Conservation (phyloP, 148 eudicot species). For the Rhododendron molle region DNA sequence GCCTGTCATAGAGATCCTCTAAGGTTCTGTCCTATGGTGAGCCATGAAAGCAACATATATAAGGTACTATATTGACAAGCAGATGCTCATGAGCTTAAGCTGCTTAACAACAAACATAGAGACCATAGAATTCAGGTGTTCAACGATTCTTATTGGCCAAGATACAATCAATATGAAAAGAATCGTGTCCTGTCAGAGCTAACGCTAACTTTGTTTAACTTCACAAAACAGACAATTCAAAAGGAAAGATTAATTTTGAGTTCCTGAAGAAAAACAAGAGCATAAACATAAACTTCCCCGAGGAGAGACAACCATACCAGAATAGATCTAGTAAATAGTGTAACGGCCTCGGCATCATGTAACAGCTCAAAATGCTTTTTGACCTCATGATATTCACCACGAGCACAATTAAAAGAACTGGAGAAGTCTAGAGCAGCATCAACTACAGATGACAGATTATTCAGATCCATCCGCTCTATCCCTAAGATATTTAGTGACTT, state of each 20-base stretch:
- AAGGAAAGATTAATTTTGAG: background rate
- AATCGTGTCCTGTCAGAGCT: background rate
- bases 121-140: too few relatives aligned
- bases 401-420: background rate
- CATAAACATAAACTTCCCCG: background rate
- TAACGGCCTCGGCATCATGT: slow-evolving; percentile 4
- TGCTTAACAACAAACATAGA: too few relatives aligned
- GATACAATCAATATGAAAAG: too few relatives aligned
- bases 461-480: background rate
- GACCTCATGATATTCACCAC: slow-evolving; percentile 12
- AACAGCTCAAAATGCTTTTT: slow-evolving; percentile 7
- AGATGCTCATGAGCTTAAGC: too few relatives aligned
- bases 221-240: background rate
- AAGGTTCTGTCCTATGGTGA: too few relatives aligned
- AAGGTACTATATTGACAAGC: too few relatives aligned
- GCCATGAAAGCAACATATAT: too few relatives aligned
- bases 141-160: too few relatives aligned
- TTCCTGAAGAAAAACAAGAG: background rate
- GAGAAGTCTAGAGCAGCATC: background rate
- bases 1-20: too few relatives aligned
- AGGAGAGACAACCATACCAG: background rate
- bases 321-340: background rate
- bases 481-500: slow-evolving; percentile 8
- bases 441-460: slow-evolving; percentile 1
- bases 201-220: too few relatives aligned